Percentiles rank a stretch among this genome's conserved stretches.
phyloP scores from a whole-genome alignment of 805 yeast species.

The Myxozyma lipomycoides region DNA sequence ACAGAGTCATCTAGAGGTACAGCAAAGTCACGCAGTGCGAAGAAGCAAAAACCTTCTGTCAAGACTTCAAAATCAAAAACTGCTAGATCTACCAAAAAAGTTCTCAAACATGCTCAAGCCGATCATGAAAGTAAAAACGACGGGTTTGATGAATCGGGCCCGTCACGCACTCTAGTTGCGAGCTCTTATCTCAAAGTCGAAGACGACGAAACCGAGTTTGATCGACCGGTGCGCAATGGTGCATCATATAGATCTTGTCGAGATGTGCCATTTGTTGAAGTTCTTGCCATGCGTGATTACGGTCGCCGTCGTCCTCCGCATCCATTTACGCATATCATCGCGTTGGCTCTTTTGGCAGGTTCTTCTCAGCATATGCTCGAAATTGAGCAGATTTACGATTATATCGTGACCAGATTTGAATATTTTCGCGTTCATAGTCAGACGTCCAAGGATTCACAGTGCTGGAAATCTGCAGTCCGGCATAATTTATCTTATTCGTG shows the following conservation, averaged over 20 bases:
- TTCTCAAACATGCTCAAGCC: no score
- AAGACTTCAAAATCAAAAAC: no score
- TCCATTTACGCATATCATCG: constrained; percentile 13
- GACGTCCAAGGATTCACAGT: background rate
- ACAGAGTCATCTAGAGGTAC: no score
- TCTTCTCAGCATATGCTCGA: constrained; percentile 1
- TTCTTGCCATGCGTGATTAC: constrained; percentile 2
- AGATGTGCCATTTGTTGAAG: constrained; percentile 7
- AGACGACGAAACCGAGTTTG: background rate
- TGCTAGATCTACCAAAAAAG: no score
- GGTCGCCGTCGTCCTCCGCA: constrained; percentile 8
- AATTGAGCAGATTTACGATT: constrained; percentile 9
- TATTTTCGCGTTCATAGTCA: constrained; percentile 2
- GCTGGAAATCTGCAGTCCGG: constrained; percentile 14
- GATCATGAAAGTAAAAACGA: no score
- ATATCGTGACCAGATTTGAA: background rate
- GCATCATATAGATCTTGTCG: constrained; percentile 14
- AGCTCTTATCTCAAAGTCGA: background rate
- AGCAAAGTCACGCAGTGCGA: no score
- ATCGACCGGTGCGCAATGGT: constrained; percentile 10
- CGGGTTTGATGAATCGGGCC: no score
- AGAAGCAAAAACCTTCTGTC: no score
- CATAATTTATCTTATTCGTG: constrained; percentile 8
- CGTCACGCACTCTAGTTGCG: no score
- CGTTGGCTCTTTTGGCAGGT: constrained; percentile 8